These are phyloP conservation scores for Cercospora sesami DNA, from an alignment of 2,329 filamentous ascomycete genomes.

Conservation along the genomic window DNA sequence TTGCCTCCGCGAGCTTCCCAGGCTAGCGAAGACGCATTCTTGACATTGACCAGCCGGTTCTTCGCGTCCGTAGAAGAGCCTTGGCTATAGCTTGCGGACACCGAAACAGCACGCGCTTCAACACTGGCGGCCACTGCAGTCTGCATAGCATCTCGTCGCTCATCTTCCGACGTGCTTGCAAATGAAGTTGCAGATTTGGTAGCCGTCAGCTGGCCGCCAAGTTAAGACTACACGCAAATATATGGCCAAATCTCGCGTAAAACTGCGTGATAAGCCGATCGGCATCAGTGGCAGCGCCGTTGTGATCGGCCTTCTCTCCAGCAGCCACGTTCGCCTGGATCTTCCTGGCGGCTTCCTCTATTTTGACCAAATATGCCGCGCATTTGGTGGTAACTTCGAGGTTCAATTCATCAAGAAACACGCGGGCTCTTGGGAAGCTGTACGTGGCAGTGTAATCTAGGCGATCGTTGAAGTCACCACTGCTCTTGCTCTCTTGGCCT, in stretches of 20 bases:
- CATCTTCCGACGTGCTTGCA: neutral
- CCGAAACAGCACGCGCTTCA: neutral
- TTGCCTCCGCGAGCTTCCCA: neutral
- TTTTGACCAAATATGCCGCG: neutral
- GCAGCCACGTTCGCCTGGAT: neutral
- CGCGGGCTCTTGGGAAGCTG: neutral
- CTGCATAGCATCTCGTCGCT: neutral
- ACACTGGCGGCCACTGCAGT: neutral
- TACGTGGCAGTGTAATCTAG: neutral
- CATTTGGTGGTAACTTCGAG: neutral
- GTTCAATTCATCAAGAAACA: neutral
- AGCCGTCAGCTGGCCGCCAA: slow-evolving; percentile 2
- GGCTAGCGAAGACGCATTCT: neutral
- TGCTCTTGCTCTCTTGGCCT: neutral
- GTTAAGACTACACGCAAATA: neutral
- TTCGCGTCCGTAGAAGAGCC: neutral
- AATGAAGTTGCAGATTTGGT: neutral
- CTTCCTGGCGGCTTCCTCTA: neutral
- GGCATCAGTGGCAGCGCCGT: neutral
- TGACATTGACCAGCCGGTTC: neutral
- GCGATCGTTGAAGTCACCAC: neutral
- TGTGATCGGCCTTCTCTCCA: neutral
- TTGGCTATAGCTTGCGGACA: neutral
- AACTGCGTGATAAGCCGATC: neutral
- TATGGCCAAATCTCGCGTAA: neutral